Evolutionary conservation across 352 stramenopile genomes (phyloP).

Genomic region (Phytophthora citrophthora): DNA sequence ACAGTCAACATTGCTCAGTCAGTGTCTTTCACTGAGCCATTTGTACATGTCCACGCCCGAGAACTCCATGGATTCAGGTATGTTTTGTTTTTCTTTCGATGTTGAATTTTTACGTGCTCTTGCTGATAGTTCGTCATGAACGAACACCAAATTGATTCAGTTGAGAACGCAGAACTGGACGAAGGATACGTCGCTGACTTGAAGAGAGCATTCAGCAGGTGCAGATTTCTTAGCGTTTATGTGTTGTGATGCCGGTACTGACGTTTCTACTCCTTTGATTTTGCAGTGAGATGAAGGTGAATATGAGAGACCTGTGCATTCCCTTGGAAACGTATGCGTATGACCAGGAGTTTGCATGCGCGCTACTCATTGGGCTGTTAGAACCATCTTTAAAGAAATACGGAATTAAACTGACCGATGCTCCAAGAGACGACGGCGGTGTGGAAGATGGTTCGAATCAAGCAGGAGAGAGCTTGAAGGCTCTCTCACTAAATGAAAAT

Average conservation of each 20-base stretch:
- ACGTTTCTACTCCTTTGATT: neutral
- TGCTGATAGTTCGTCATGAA: neutral
- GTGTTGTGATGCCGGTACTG: neutral
- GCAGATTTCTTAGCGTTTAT: neutral
- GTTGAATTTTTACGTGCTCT: neutral
- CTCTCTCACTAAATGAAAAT: constrained; percentile 22
- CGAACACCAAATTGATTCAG: constrained; percentile 11
- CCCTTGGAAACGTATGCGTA: constrained; percentile 86
- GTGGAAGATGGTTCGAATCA: neutral
- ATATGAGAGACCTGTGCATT: constrained; percentile 85
- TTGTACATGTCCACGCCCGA: constrained; percentile 82
- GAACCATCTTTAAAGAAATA: constrained; percentile 80
- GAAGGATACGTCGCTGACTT: constrained; percentile 75
- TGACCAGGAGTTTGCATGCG: constrained; percentile 78
- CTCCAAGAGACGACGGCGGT: constrained; percentile 3
- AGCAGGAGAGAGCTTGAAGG: constrained; percentile 4
- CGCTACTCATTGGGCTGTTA: constrained; percentile 71
- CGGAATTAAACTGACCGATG: constrained; percentile 47
- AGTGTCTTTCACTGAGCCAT: constrained; percentile 72
- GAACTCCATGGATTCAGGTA: constrained; percentile 69
- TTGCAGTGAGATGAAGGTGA: constrained; percentile 83
- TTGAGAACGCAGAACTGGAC: constrained; percentile 66
- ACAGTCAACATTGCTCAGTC: constrained; percentile 70
- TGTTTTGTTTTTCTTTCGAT: neutral
- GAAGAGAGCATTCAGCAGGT: constrained; percentile 51